Percentiles rank a stretch among this genome's conserved stretches.
These are phyloP conservation scores for Coniophora puteana DNA, from an alignment of 1,284 basidiomycete genomes.

Conservation along the genomic window DNA sequence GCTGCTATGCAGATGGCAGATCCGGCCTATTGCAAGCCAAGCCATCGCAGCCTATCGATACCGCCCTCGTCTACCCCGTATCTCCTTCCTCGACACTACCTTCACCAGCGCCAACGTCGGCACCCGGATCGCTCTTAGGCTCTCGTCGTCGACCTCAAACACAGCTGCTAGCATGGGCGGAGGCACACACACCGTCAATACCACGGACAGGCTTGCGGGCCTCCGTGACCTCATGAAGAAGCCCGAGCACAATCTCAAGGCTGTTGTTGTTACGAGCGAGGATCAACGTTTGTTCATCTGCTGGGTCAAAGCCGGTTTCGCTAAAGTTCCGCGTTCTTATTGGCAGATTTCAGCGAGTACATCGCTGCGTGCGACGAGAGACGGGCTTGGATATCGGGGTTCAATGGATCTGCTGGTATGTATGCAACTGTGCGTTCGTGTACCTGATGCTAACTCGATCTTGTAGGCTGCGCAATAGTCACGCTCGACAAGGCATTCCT, in stretches of 20 bases:
- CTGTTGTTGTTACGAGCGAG: constrained; percentile 80
- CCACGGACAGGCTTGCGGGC: constrained; percentile 53
- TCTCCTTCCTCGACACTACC: too few relatives aligned
- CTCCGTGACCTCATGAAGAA: constrained; percentile 67
- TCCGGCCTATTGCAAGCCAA: too few relatives aligned
- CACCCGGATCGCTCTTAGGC: too few relatives aligned
- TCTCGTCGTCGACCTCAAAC: too few relatives aligned
- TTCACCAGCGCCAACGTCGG: too few relatives aligned
- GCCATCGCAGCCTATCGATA: too few relatives aligned
- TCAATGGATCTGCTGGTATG: constrained; percentile 88
- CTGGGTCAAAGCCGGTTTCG: neutral
- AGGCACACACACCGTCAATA: constrained; percentile 53
- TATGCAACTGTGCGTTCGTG: constrained; percentile 1
- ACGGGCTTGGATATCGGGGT: constrained; percentile 86
- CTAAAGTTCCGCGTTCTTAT: constrained; percentile 1
- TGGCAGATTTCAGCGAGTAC: constrained; percentile 90
- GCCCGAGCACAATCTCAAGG: constrained; percentile 55
- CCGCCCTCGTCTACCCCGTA: too few relatives aligned
- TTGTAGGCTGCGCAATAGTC: constrained; percentile 74
- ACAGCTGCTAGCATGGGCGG: constrained; percentile 21
- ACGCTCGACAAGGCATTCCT: constrained; percentile 71
- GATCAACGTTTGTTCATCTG: constrained; percentile 70
- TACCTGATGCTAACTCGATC: constrained; percentile 6
- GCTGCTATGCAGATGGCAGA: too few relatives aligned
- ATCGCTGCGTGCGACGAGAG: constrained; percentile 81